phyloP scores from a whole-genome alignment of 164 flowering plant genomes.

The Macadamia tetraphylla region DNA sequence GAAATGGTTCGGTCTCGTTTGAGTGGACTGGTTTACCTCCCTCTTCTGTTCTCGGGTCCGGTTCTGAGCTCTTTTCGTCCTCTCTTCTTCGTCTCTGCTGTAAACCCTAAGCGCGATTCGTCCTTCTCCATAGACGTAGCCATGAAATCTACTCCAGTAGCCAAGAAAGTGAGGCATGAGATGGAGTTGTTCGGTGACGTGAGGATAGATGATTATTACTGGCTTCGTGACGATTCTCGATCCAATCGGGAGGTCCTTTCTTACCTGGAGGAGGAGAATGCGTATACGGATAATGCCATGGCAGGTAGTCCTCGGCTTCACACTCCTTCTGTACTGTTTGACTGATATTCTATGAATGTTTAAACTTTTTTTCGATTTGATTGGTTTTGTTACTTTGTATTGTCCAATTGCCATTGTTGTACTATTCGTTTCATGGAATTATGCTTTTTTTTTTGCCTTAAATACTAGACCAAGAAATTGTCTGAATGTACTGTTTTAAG shows the following conservation, averaged over 20 bases:
- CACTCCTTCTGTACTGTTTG: background rate
- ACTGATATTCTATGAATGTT: too few species aligned
- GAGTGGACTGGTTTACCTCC: background rate
- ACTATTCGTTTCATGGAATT: too few species aligned
- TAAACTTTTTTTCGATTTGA: too few species aligned
- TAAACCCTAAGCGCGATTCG: too few species aligned
- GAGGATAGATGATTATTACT: conserved; percentile 74
- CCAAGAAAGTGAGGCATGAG: conserved; percentile 68
- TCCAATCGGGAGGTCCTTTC: conserved; percentile 55
- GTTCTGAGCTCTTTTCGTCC: background rate
- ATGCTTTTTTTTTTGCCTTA: too few species aligned
- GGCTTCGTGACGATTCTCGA: conserved; percentile 96
- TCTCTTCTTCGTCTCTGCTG: background rate
- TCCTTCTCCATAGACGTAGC: conserved; percentile 4
- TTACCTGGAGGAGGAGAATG: conserved; percentile 58
- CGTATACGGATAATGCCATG: conserved; percentile 58
- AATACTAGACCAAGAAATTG: too few species aligned
- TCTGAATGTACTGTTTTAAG: too few species aligned
- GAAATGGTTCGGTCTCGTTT: background rate
- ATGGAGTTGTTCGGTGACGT: conserved; percentile 90
- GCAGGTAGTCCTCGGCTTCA: conserved; percentile 32
- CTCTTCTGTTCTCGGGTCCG: background rate
- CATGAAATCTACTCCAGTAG: conserved; percentile 42
- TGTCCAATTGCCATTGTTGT: too few species aligned
- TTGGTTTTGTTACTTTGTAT: too few species aligned